Percentiles rank a stretch among this genome's conserved stretches.
Conservation (phyloP, 2,329 filamentous ascomycete genomes). For the Cercospora zeae-maydis region DNA sequence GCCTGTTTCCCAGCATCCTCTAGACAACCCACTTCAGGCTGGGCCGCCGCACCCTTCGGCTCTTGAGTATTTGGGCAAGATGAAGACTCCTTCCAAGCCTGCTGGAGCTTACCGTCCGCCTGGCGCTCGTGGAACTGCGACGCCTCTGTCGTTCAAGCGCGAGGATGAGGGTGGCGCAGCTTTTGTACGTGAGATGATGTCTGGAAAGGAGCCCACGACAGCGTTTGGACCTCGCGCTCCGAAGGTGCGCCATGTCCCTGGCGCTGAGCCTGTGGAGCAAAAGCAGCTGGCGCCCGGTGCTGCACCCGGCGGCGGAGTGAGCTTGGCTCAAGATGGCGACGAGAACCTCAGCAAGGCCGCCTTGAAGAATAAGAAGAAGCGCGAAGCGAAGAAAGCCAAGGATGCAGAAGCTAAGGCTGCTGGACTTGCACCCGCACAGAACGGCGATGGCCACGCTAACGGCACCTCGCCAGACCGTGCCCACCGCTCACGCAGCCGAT, state of each 20-base stretch:
- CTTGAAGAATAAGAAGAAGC: conserved; percentile 98
- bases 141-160: conserved; percentile 91
- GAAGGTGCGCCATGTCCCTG: conserved; percentile 75
- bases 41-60: conserved; percentile 78
- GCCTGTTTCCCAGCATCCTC: conserved; percentile 55
- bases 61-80: conserved; percentile 72
- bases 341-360: conserved; percentile 78
- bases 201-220: conserved; percentile 54
- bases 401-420: conserved; percentile 64
- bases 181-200: conserved; percentile 74
- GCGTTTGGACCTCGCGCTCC: conserved; percentile 66
- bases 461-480: conserved; percentile 24
- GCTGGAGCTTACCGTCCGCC: conserved; percentile 96
- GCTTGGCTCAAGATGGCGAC: conserved; percentile 63
- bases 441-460: conserved; percentile 42
- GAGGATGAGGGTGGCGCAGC: conserved; percentile 94
- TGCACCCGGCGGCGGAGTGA: conserved; percentile 62
- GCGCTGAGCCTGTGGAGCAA: conserved; percentile 68
- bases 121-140: conserved; percentile 81
- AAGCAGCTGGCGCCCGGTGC: conserved; percentile 60
- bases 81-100: conserved; percentile 93
- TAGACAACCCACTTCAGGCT: conserved; percentile 68
- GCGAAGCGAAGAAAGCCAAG: conserved; percentile 85
- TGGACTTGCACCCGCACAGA: conserved; percentile 46
- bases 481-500: conserved; percentile 35